phyloP scores from a whole-genome alignment of 805 yeast species.

The Wickerhamomyces ciferrii region DNA sequence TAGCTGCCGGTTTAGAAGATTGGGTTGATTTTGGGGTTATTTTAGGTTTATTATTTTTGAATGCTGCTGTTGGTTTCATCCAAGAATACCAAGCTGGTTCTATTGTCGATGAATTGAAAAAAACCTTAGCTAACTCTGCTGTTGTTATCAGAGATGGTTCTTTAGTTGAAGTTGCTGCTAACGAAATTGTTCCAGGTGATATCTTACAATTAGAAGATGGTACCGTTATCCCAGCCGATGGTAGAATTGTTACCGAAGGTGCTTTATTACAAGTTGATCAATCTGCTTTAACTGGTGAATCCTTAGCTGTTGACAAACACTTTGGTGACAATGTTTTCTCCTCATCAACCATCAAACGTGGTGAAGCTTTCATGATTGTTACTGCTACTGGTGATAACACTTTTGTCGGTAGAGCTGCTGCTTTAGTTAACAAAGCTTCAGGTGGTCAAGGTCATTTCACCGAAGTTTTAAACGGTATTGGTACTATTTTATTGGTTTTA shows the following conservation, averaged over 20 bases:
- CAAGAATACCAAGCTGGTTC: slow-evolving; percentile 99
- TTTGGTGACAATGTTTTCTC: slow-evolving; percentile 85
- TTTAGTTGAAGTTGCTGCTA: slow-evolving; percentile 68
- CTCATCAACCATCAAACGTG: slow-evolving; percentile 92
- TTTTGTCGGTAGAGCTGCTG: slow-evolving; percentile 96
- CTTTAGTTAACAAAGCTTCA: slow-evolving; percentile 90
- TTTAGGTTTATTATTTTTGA: slow-evolving; percentile 77
- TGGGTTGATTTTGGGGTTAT: slow-evolving; percentile 99
- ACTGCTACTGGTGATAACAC: slow-evolving; percentile 95
- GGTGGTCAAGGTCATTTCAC: slow-evolving; percentile 95
- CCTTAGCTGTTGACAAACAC: slow-evolving; percentile 90
- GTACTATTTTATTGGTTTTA: slow-evolving; percentile 84
- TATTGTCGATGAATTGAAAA: slow-evolving; percentile 93
- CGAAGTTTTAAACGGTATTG: slow-evolving; percentile 96
- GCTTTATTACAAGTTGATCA: slow-evolving; percentile 89
- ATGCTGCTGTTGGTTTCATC: slow-evolving; percentile 92
- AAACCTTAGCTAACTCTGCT: slow-evolving; percentile 90
- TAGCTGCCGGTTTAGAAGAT: slow-evolving; percentile 95
- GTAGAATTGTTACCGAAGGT: slow-evolving; percentile 82
- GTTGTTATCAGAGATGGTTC: slow-evolving; percentile 79
- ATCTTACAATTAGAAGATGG: slow-evolving; percentile 90
- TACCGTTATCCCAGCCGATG: slow-evolving; percentile 89
- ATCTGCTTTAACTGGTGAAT: slow-evolving; percentile 97
- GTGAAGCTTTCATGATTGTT: slow-evolving; percentile 92
- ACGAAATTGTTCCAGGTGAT: slow-evolving; percentile 94